Conservation (phyloP, 148 eudicot species). For the Silene latifolia region DNA sequence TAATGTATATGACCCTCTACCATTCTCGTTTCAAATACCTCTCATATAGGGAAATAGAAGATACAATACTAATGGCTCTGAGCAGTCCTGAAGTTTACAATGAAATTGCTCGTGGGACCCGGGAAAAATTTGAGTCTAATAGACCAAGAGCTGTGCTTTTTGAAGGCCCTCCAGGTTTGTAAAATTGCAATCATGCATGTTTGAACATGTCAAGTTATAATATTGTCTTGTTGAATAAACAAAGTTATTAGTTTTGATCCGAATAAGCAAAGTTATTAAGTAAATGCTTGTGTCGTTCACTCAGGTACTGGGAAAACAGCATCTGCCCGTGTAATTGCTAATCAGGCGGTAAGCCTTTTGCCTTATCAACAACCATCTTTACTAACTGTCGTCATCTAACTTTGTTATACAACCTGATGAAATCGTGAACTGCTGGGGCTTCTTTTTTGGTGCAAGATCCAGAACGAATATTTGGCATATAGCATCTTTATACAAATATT, state of each 20-base stretch:
- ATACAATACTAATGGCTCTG: slow-evolving; percentile 78
- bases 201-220: background rate
- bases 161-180: slow-evolving; percentile 98
- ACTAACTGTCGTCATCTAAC: background rate
- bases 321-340: slow-evolving; percentile 95
- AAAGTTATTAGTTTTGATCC: background rate
- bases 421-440: too few species aligned
- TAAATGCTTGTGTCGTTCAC: slow-evolving; percentile 26
- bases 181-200: background rate
- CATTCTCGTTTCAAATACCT: background rate
- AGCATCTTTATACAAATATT: too few species aligned
- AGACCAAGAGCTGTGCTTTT: slow-evolving; percentile 93
- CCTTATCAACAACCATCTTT: background rate
- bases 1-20: background rate
- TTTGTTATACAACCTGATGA: too few species aligned
- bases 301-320: slow-evolving; percentile 99
- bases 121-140: slow-evolving; percentile 82
- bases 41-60: slow-evolving; percentile 65
- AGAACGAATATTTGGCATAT: too few species aligned
- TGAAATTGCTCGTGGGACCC: slow-evolving; percentile 94
- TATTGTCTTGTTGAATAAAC: too few species aligned
- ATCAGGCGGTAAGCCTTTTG: slow-evolving; percentile 66
- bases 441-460: too few species aligned
- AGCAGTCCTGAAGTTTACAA: slow-evolving; percentile 93
- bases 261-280: background rate